A percentile compares a stretch with the other conserved stretches of the same genome.
These are phyloP conservation scores for Gamarada debralockiae DNA, from an alignment of 495 filamentous ascomycete species.

Conservation along the genomic window DNA sequence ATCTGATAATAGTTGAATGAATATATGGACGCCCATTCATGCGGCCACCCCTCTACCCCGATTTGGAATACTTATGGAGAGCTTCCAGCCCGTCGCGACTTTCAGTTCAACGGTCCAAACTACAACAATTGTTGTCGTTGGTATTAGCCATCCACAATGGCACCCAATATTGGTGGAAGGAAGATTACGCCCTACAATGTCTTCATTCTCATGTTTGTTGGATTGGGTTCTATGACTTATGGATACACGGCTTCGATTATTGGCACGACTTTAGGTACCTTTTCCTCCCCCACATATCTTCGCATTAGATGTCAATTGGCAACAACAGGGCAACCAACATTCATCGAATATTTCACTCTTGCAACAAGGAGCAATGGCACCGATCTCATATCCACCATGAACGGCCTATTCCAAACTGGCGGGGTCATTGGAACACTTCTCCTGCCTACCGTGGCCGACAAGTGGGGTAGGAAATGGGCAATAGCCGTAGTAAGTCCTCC, in stretches of 20 bases:
- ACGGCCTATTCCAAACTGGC: not conserved
- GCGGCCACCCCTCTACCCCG: too few species aligned
- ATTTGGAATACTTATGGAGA: too few species aligned
- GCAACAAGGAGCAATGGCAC: conserved; percentile 22
- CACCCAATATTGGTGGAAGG: too few species aligned
- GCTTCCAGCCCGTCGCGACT: too few species aligned
- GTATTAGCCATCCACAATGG: too few species aligned
- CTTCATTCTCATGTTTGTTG: too few species aligned
- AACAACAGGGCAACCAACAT: conserved; percentile 21
- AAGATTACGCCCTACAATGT: too few species aligned
- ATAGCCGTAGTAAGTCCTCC: conserved; percentile 15
- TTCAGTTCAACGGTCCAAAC: too few species aligned
- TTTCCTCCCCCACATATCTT: too few species aligned
- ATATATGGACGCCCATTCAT: too few species aligned
- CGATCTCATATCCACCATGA: conserved; percentile 22
- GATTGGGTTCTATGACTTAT: conserved; percentile 22
- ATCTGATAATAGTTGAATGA: too few species aligned
- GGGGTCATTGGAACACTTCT: not conserved
- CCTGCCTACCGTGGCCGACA: not conserved
- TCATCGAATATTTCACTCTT: conserved; percentile 26
- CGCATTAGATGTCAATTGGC: not conserved
- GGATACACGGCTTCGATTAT: conserved; percentile 26
- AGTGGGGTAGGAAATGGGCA: conserved; percentile 23
- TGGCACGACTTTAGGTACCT: conserved; percentile 16
- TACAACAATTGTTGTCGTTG: too few species aligned